phyloP scores from a whole-genome alignment of 2,329 filamentous ascomycete species.

The Gaeumannomyces sp. region DNA sequence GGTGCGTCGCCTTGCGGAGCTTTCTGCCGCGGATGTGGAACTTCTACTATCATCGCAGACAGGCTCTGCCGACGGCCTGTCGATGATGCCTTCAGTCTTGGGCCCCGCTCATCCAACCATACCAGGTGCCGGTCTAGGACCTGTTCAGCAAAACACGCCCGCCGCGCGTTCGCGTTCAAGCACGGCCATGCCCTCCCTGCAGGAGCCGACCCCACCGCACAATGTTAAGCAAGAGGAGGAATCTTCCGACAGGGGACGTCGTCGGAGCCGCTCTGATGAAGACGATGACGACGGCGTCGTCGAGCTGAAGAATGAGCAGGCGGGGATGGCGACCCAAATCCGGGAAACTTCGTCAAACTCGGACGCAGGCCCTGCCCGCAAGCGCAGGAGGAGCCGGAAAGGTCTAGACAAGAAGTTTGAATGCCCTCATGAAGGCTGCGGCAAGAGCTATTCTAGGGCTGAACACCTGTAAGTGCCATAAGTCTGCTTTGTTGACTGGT shows the following conservation, averaged over 20 bases:
- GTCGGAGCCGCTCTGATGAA: slow-evolving; percentile 35
- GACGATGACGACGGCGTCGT: slow-evolving; percentile 34
- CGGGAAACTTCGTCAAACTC: slow-evolving; percentile 46
- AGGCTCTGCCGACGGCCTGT: not conserved
- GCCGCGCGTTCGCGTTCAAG: slow-evolving; percentile 14
- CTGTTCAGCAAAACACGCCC: not conserved
- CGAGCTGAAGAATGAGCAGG: slow-evolving; percentile 29
- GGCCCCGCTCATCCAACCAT: not conserved
- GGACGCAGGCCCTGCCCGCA: slow-evolving; percentile 43
- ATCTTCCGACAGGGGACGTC: slow-evolving; percentile 30
- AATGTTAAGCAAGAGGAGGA: slow-evolving; percentile 35
- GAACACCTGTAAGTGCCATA: slow-evolving; percentile 72
- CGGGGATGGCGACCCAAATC: slow-evolving; percentile 32
- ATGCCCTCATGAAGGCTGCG: slow-evolving; percentile 80
- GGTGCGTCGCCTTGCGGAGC: too few relatives aligned
- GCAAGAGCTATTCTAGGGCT: slow-evolving; percentile 92
- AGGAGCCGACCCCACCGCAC: slow-evolving; percentile 35
- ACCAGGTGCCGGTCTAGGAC: too few relatives aligned
- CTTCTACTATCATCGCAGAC: too few relatives aligned
- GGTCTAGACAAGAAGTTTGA: slow-evolving; percentile 76
- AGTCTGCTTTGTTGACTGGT: slow-evolving; percentile 14
- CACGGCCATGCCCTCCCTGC: slow-evolving; percentile 35
- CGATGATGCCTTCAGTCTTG: not conserved
- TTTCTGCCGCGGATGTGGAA: too few relatives aligned
- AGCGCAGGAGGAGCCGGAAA: slow-evolving; percentile 68